Conservation (phyloP, 176 grass and related monocot species). For the Tillandsia fasciculata region DNA sequence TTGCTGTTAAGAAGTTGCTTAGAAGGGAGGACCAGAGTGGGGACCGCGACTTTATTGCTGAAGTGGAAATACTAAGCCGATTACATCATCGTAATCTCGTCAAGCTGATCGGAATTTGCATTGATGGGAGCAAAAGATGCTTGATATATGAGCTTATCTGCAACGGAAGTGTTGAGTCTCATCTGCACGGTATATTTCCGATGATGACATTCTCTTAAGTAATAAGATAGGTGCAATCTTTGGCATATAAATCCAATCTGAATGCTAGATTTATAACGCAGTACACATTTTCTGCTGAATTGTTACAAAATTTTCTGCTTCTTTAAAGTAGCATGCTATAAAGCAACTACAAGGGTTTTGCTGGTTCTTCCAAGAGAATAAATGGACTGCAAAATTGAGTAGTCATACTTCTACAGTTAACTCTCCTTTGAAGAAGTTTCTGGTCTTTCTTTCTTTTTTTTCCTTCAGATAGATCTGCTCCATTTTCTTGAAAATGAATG, state of each 20-base stretch:
- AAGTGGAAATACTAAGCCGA: slow-evolving; percentile 91
- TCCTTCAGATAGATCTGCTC: no score
- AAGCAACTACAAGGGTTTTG: no score
- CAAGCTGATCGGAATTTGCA: slow-evolving; percentile 92
- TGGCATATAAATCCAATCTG: not conserved
- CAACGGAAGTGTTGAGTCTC: slow-evolving; percentile 93
- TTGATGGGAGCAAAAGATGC: slow-evolving; percentile 68
- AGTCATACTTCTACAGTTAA: no score
- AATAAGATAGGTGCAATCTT: not conserved
- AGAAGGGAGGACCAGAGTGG: slow-evolving; percentile 70
- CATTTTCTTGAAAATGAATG: no score
- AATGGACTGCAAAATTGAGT: no score
- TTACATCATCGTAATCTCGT: slow-evolving; percentile 94
- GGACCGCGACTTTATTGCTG: slow-evolving; percentile 79
- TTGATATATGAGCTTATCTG: slow-evolving; percentile 87
- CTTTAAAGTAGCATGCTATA: no score
- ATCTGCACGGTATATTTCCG: slow-evolving; percentile 74
- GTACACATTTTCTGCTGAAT: no score
- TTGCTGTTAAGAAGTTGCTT: slow-evolving; percentile 85
- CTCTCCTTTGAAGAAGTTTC: no score
- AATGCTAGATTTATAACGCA: not conserved
- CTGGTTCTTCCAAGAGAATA: no score
- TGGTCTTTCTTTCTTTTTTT: no score
- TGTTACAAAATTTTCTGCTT: no score
- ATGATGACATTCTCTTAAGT: slow-evolving; percentile 3